These are phyloP conservation scores for Zymoseptoria brevis DNA, from an alignment of 2,329 filamentous ascomycete genomes.

Conservation along the genomic window DNA sequence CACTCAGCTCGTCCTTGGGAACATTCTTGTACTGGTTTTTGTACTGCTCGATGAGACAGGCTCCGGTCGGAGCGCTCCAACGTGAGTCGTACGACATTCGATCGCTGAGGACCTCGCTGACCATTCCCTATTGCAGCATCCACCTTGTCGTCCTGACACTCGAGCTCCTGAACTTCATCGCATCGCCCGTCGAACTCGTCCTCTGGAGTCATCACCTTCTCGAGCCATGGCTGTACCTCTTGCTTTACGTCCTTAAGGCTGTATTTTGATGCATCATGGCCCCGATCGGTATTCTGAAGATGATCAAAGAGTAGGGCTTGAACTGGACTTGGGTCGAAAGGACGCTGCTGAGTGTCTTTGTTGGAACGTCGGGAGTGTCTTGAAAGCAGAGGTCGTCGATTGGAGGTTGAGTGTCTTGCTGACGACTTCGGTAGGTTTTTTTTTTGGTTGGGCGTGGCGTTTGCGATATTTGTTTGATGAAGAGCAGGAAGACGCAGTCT, in stretches of 20 bases:
- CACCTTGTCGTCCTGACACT: conserved; percentile 4
- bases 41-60: neutral
- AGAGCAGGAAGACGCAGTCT: no score
- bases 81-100: neutral
- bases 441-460: no score
- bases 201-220: conserved; percentile 15
- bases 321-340: no score
- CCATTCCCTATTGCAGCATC: neutral
- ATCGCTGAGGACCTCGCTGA: neutral
- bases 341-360: no score
- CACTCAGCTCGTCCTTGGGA: neutral
- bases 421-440: no score
- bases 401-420: no score
- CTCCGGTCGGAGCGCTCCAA: neutral
- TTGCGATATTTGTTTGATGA: no score
- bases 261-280: conserved; percentile 12
- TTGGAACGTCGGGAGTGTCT: no score
- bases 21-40: neutral
- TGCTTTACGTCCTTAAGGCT: conserved; percentile 14
- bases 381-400: no score
- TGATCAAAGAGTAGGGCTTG: no score
- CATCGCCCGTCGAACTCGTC: conserved; percentile 14
- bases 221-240: conserved; percentile 14
- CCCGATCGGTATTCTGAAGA: conserved; percentile 2
- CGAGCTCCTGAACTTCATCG: conserved; percentile 4